Percentiles rank a stretch among this genome's conserved stretches.
phyloP scores from a whole-genome alignment of 163 green algal species.

The Scenedesmus sp. region DNA sequence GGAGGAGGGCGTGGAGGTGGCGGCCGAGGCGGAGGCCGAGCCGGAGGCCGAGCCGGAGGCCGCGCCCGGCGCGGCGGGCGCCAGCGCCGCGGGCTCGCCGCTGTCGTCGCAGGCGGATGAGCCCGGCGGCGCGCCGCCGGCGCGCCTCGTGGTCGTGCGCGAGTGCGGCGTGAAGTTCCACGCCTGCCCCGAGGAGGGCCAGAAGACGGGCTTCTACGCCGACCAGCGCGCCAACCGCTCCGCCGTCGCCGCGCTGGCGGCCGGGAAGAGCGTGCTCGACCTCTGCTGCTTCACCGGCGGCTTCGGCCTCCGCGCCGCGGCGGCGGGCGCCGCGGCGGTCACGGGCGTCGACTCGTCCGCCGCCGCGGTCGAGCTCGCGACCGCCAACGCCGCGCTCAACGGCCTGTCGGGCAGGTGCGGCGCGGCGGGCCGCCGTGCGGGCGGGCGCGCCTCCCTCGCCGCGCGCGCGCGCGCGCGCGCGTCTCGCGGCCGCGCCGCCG shows the following conservation, averaged over 20 bases:
- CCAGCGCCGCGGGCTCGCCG: too few species aligned
- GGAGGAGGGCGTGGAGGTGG: slow-evolving; percentile 70
- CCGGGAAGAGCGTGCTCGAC: slow-evolving; percentile 83
- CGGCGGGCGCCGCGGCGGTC: slow-evolving; percentile 69
- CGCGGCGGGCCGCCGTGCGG: too few species aligned
- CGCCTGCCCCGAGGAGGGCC: too few species aligned
- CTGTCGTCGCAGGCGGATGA: too few species aligned
- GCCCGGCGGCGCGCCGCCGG: too few species aligned
- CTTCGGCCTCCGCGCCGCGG: slow-evolving; percentile 81
- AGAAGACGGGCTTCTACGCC: slow-evolving; percentile 65
- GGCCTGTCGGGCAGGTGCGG: slow-evolving; percentile 52
- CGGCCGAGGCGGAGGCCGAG: too few species aligned
- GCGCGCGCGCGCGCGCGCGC: neutral
- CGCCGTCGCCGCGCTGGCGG: slow-evolving; percentile 63
- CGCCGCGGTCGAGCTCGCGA: slow-evolving; percentile 78
- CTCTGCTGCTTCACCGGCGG: slow-evolving; percentile 93
- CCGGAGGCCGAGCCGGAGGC: too few species aligned
- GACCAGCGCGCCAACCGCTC: slow-evolving; percentile 89
- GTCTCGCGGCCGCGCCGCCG: too few species aligned
- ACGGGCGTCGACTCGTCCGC: slow-evolving; percentile 76
- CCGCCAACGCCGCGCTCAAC: slow-evolving; percentile 81
- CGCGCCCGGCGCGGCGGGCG: too few species aligned
- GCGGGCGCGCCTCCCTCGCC: too few species aligned
- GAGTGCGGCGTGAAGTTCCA: too few species aligned
- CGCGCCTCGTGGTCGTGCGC: too few species aligned